Evolutionary conservation across 208 protist species (phyloP).

Genomic region (Crithidia sp.): DNA sequence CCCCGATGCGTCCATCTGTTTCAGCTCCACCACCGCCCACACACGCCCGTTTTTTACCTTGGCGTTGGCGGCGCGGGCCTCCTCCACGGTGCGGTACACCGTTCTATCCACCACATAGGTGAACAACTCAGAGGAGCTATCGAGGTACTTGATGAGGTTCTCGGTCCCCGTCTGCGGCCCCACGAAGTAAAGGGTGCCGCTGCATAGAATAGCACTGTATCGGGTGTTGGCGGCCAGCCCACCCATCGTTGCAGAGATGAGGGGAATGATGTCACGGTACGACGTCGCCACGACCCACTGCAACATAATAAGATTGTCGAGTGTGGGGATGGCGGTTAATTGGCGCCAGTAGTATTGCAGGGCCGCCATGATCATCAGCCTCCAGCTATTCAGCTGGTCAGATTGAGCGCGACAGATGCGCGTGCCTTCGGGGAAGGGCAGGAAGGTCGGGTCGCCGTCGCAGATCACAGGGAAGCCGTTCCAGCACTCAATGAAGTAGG

Average conservation of each 20-base stretch:
- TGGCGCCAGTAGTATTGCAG: conserved; percentile 11
- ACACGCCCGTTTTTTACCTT: background rate
- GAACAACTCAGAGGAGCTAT: conserved; percentile 34
- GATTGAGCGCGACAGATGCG: conserved; percentile 12
- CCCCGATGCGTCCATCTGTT: background rate
- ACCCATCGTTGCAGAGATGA: conserved; percentile 10
- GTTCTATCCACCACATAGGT: conserved; percentile 33
- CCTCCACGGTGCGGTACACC: conserved; percentile 12
- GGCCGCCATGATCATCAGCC: background rate
- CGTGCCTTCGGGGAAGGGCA: conserved; percentile 25
- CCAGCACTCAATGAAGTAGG: conserved; percentile 1
- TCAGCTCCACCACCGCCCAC: conserved; percentile 28
- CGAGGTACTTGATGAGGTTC: conserved; percentile 40
- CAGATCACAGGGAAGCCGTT: conserved; percentile 11
- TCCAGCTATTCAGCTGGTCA: background rate
- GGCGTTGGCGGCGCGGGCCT: background rate
- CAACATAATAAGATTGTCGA: conserved; percentile 49
- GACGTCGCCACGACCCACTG: conserved; percentile 50
- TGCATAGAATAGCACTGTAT: conserved; percentile 40
- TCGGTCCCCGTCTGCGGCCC: conserved; percentile 33
- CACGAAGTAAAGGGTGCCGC: conserved; percentile 60
- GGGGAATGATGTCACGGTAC: conserved; percentile 7
- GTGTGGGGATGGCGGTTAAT: conserved; percentile 33
- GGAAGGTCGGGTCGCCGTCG: conserved; percentile 29
- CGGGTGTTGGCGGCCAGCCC: conserved; percentile 40